A percentile compares a stretch with the other conserved stretches of the same genome.
These are phyloP conservation scores for Lichtheimia ramosa DNA, from an alignment of 371 early-diverging fungal genomes.

Conservation along the genomic window DNA sequence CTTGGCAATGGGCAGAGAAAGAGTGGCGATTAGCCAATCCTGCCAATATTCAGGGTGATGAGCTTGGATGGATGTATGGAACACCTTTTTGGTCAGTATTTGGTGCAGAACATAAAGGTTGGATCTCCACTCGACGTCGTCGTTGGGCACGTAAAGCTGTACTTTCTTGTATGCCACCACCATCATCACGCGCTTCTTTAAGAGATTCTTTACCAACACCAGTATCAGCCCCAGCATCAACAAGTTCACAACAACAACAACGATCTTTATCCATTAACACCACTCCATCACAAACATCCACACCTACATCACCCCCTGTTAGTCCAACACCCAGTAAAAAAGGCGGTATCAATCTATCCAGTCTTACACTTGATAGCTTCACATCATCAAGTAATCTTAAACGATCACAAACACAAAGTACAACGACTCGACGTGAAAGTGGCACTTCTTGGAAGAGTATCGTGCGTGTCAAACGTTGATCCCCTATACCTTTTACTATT, in stretches of 20 bases:
- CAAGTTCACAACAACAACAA: background rate
- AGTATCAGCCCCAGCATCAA: background rate
- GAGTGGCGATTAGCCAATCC: conserved; percentile 16
- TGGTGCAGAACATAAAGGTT: conserved; percentile 14
- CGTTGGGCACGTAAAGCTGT: conserved; percentile 20
- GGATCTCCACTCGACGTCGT: conserved; percentile 20
- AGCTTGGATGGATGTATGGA: conserved; percentile 23
- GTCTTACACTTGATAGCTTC: conserved; percentile 8
- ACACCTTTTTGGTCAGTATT: conserved; percentile 18
- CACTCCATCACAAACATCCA: background rate
- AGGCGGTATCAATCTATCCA: conserved; percentile 19
- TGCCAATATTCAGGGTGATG: conserved; percentile 2
- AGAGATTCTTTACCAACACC: background rate
- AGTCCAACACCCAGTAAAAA: background rate
- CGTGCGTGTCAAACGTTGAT: background rate
- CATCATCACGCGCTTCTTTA: background rate
- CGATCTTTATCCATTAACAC: no score
- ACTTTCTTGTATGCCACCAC: background rate
- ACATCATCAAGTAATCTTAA: conserved; percentile 2
- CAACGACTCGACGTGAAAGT: conserved; percentile 1
- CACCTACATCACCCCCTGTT: background rate
- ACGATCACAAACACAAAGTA: background rate
- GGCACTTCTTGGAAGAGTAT: conserved; percentile 9
- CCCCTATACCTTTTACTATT: background rate
- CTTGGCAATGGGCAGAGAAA: conserved; percentile 15